phyloP scores from a whole-genome alignment of 257 asterid genomes.

The Pogostemon cablin region DNA sequence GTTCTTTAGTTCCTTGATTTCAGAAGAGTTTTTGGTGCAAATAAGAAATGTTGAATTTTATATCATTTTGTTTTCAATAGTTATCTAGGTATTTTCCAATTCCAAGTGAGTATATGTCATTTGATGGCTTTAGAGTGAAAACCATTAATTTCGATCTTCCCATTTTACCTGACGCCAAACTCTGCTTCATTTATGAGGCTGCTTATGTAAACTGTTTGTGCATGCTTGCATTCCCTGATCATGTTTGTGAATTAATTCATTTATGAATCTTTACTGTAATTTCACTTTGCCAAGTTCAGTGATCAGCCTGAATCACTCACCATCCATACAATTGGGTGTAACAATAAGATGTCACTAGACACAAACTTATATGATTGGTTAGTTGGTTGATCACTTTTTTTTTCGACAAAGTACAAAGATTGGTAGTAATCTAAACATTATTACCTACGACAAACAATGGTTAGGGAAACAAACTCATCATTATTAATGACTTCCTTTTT shows the following conservation, averaged over 20 bases:
- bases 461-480: background rate
- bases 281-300: background rate
- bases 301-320: conserved; percentile 11
- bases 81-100: background rate
- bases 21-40: conserved; percentile 16
- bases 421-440: conserved; percentile 12
- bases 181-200: conserved; percentile 3
- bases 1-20: conserved; percentile 17
- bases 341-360: conserved; percentile 4
- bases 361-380: background rate
- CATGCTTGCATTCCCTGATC: conserved; percentile 17
- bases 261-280: conserved; percentile 6
- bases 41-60: conserved; percentile 15
- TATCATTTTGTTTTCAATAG: conserved; percentile 7
- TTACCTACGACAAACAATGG: background rate
- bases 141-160: conserved; percentile 20
- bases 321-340: background rate
- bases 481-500: conserved; percentile 5
- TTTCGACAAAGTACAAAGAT: conserved; percentile 7
- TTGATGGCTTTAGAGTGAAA: conserved; percentile 4
- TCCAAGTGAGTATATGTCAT: conserved; percentile 5
- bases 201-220: conserved; percentile 15
- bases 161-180: background rate
- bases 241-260: conserved; percentile 27
- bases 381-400: conserved; percentile 17